Evolutionary conservation across 352 stramenopile species (phyloP), one percentile per base, ranked within the genome.

Genomic region (Globisporangium nunn): DNA sequence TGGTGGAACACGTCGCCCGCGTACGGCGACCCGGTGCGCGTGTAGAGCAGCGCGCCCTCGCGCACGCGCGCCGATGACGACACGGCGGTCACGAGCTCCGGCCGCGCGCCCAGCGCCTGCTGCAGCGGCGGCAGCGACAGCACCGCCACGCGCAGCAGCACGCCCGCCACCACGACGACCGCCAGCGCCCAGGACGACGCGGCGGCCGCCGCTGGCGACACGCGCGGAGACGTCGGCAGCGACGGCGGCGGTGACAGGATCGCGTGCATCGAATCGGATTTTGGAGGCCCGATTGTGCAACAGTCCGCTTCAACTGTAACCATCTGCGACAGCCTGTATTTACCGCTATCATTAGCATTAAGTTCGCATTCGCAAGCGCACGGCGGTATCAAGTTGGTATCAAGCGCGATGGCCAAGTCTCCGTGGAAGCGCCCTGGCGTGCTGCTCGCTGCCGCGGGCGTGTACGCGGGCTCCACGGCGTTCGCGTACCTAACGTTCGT

Each of bases 1-100:
- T 94, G 84, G 62, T 94, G 84, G 67, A 87, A 94, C 39, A 83
- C 72, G 65, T 94, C 84, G 33, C 81, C 84, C 0, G 77, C 63
- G 63, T 94, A 94, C 17, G 84, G 80, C 18, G 77, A 82, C 8
- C 75, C 70, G 1, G 58, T 63, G 29, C 66, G 49, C 14, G 62
- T 57, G 50, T 78, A 78, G 23, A 92, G 73, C 50, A 78, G 86
- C 10, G 67, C 75, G 39, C 74, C 68, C 58, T 94, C 84, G 33
- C 68, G 66, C 46, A 91, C 59, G 48, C 84, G 78, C 23, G 63
- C 58, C 43, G 90, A 74, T 14, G 81, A 88, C 17, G 79, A 81
- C 54, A 87, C 56, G 11, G 78, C 58, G 18, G 81, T 92, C 10
- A 72, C 67, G 23, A 92, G 74, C 67, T 94, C 84, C 0, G 81